Base-by-base conservation (phyloP, 805 yeast species). In the Ogataea methanolica region DNA sequence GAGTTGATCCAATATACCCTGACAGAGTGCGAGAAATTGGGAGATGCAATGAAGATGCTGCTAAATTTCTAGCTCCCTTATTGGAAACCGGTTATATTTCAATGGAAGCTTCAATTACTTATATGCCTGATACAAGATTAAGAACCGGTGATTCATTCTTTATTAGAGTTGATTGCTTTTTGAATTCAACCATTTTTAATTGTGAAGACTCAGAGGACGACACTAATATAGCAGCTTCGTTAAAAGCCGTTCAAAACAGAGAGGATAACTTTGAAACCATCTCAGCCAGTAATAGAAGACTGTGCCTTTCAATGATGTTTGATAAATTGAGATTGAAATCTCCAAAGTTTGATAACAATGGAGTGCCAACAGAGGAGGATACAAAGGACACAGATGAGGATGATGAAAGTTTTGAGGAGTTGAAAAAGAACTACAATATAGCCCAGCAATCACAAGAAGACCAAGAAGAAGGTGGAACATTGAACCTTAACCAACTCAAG, bases 121-220 rank as follows among this genome's bases (percentile, higher is more conserved):
- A 74, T 57, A 79, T 83, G 38, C 85, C 54, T 5, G 46, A 82
- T 17, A 68, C 71, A 11, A 62, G 82, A 31, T 61, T 90, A 33
- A 72, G 85, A 9, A 77, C 82, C 1, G 98, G 97, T 4, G 96
- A 89, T 58, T 73, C 84, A 1, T 83, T 91, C 57, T 71, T 79
- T 21, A 69, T 89, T 0, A 88, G 83, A 56, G 66, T 88, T 5
- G 87, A 88, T 56, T 79, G 89, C 49, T 87, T 63, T 59, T 60
- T 91, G 23, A 43, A 47, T 2, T 19, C 35, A 9, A 11, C 19
- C 5, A 26, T 47, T 17, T 58, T 58, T 33, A 33, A 33, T 7
- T 66, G 74, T 6, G 57, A 53, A 36, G 44, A 51, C 33, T 3
- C 31, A 26, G 44, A 51, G 6, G 36, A 43, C 6, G 44, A 35